These are phyloP conservation scores for Hydrangea macrophylla DNA, from an alignment of 148 eudicot species.

Conservation along the genomic window DNA sequence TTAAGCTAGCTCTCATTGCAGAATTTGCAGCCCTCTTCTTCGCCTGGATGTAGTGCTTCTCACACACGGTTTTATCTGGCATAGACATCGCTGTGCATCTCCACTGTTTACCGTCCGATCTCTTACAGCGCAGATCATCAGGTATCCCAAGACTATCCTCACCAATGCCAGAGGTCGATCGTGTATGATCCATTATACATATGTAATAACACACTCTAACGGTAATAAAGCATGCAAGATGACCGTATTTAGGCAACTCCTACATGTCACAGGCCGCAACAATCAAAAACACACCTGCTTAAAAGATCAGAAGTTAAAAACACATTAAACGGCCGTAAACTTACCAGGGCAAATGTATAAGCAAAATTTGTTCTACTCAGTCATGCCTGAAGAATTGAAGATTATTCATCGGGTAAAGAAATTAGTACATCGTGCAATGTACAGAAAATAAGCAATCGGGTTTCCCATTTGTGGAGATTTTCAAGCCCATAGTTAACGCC, in stretches of 20 bases:
- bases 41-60: conserved; percentile 95
- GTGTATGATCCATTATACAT: conserved; percentile 50
- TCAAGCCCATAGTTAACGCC: no score
- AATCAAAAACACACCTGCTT: not conserved
- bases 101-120: conserved; percentile 98
- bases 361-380: no score
- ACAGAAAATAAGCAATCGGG: no score
- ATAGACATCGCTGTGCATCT: conserved; percentile 97
- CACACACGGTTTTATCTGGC: conserved; percentile 98
- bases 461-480: no score
- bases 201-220: not conserved
- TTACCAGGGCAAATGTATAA: not conserved
- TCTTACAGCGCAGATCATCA: conserved; percentile 92
- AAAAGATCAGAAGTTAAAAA: conserved; percentile 1
- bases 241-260: not conserved
- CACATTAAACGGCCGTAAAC: not conserved
- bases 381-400: no score
- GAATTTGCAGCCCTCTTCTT: conserved; percentile 98
- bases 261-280: not conserved
- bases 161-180: conserved; percentile 38
- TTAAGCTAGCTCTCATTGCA: conserved; percentile 79
- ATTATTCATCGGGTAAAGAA: no score
- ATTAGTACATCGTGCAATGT: no score
- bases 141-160: conserved; percentile 77
- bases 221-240: conserved; percentile 3